These are phyloP conservation scores for Penicillium desertorum DNA, from an alignment of 495 filamentous ascomycete species.

Conservation along the genomic window DNA sequence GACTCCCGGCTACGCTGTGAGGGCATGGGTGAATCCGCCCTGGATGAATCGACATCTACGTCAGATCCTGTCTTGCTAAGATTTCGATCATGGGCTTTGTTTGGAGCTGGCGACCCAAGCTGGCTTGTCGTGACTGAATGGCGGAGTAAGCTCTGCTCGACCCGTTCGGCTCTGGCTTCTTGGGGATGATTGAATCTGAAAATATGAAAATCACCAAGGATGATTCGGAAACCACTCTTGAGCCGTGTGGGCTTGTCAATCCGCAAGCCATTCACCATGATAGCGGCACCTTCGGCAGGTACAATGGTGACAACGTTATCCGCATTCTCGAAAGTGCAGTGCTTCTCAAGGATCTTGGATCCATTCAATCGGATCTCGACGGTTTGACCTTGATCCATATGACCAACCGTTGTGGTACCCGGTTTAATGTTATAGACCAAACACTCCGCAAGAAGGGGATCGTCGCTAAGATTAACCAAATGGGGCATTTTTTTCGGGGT, in stretches of 20 bases:
- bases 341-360: conserved; percentile 84
- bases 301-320: conserved; percentile 89
- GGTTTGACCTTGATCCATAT: conserved; percentile 74
- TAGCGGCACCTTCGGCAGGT: conserved; percentile 82
- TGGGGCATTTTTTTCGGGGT: conserved; percentile 99
- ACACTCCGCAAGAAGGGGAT: conserved; percentile 93
- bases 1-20: conserved; percentile 69
- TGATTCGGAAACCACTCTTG: conserved; percentile 90
- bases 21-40: conserved; percentile 78
- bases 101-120: conserved; percentile 67
- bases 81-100: conserved; percentile 72
- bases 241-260: conserved; percentile 80
- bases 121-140: conserved; percentile 86
- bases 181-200: conserved; percentile 98
- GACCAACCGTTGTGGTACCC: conserved; percentile 87
- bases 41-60: conserved; percentile 65
- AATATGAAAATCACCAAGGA: conserved; percentile 97
- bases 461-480: conserved; percentile 95
- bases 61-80: conserved; percentile 72
- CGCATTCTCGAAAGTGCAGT: conserved; percentile 90
- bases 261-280: conserved; percentile 96
- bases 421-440: conserved; percentile 98
- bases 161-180: conserved; percentile 89
- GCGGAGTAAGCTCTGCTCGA: conserved; percentile 82
- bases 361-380: conserved; percentile 93